Evolutionary conservation across 2,329 filamentous ascomycete species (phyloP), one percentile per base, ranked within the genome.

Genomic region (Neonectria neomacrospora): DNA sequence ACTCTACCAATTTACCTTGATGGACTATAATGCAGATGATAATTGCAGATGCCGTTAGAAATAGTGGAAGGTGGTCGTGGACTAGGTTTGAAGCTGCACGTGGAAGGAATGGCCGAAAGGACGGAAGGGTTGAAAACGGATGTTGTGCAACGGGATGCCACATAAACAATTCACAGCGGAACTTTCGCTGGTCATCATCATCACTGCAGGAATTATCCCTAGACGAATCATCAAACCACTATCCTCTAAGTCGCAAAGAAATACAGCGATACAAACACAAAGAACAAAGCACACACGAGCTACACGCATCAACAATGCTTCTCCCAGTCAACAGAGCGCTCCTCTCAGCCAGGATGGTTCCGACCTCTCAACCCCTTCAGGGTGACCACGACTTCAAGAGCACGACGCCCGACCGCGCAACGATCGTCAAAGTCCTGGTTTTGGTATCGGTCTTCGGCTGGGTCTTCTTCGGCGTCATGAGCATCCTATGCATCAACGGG

Each of bases 391-490:
- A 55, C 42, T 63, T 69, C 34, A 57, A 63, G 14, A 62, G 58
- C 54, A 12, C 28, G 16, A 34, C 55, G 1, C 60, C 64, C 6
- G 48, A 63, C 22, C 65, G 54, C 0, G 28, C 57, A 5, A 67
- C 66, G 8, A 59, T 60, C 5, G 28, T 73, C 54, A 67, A 62
- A 22, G 63, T 77, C 4, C 65, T 77, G 28, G 67, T 73, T 5
- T 64, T 74, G 3, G 63, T 76, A 7, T 71, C 70, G 3, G 53
- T 68, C 16, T 52, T 66, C 1, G 76, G 75, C 12, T 78, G 74
- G 75, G 16, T 78, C 8, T 60, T 72, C 5, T 76, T 75, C 23
- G 75, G 76, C 28, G 51, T 74, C 23, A 76, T 76, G 18, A 76
- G 73, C 58, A 72, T 76, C 30, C 62, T 77, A 11, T 71, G 67